Evolutionary conservation across 139 green algal genomes (phyloP).

Genomic region (Asterochloris sp.): DNA sequence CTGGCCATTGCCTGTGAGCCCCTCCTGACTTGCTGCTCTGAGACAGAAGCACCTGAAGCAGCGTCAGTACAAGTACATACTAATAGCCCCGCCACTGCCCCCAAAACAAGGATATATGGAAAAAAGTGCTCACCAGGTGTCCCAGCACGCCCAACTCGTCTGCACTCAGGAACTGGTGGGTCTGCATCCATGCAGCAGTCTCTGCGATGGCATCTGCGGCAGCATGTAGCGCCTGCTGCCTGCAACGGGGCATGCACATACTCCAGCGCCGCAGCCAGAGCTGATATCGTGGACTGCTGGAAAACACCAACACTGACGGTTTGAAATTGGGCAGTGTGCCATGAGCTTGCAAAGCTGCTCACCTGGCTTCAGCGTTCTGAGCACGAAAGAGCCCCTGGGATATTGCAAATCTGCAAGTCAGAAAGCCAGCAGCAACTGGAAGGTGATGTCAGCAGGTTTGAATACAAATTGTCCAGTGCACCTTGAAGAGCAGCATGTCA

Average conservation of each 20-base stretch:
- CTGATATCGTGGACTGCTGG: not conserved
- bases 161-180: constrained; percentile 3
- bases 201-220: not conserved
- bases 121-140: constrained; percentile 4
- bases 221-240: not conserved
- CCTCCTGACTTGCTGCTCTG: too few relatives aligned
- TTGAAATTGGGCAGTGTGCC: too few relatives aligned
- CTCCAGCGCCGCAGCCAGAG: not conserved
- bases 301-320: not conserved
- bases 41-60: too few relatives aligned
- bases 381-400: not conserved
- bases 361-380: constrained; percentile 3
- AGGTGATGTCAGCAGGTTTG: too few relatives aligned
- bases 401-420: too few relatives aligned
- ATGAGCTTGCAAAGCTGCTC: not conserved
- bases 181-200: constrained; percentile 10
- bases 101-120: too few relatives aligned
- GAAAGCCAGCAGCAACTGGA: too few relatives aligned
- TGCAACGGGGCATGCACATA: not conserved
- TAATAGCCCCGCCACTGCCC: too few relatives aligned
- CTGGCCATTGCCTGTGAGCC: too few relatives aligned
- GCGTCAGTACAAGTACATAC: too few relatives aligned
- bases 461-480: too few relatives aligned
- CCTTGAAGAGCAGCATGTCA: constrained; percentile 8
- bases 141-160: not conserved